Base-by-base conservation (phyloP, 345 rosid genomes). In the Aegle marmelos region DNA sequence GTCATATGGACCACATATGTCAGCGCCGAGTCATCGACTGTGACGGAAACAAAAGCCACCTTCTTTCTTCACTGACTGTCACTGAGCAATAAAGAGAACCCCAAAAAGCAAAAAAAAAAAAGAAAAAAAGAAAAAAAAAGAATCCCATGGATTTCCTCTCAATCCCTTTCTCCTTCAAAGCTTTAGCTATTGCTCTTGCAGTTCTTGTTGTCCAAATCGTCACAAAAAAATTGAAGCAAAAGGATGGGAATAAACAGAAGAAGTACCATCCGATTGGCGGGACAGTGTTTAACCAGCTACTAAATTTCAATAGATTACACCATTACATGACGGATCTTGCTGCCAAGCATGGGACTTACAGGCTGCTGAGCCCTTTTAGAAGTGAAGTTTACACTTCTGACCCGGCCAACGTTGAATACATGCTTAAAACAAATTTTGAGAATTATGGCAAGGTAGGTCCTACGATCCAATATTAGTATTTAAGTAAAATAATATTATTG, bases 291-390 rank as follows among this genome's bases (percentile, higher is more conserved):
- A 80, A 88, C 82, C 93, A 89, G 79, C 87, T 89, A 39, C 81
- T 88, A 79, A 86, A 81, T 83, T 90, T 84, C 90, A 74, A 80
- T 39, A 86, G 87, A 37, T 50, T 86, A 71, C 87, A 88, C 54
- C 81, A 89, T 86, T 87, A 87, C 79, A 87, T 88, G 90, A 85
- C 91, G 54, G 72, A 81, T 66, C 90, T 82, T 59, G 90, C 91
- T 2, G 69, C 66, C 31, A 82, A 79, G 76, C 69, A 91, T 77
- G 59, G 41, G 59, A 89, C 92, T 34, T 91, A 86, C 85, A 77
- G 92, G 74, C 72, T 88, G 41, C 80, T 91, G 53, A 25, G 68
- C 56, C 92, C 82, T 71, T 76, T 83, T 28, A 80, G 90, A 63
- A 84, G 45, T 79, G 91, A 89, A 83, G 41, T 91, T 61, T 91